A percentile compares a stretch with the other conserved stretches of the same genome.
These are phyloP conservation scores for Cercospora sp. DNA, from an alignment of 2,329 filamentous ascomycete genomes.

Conservation along the genomic window DNA sequence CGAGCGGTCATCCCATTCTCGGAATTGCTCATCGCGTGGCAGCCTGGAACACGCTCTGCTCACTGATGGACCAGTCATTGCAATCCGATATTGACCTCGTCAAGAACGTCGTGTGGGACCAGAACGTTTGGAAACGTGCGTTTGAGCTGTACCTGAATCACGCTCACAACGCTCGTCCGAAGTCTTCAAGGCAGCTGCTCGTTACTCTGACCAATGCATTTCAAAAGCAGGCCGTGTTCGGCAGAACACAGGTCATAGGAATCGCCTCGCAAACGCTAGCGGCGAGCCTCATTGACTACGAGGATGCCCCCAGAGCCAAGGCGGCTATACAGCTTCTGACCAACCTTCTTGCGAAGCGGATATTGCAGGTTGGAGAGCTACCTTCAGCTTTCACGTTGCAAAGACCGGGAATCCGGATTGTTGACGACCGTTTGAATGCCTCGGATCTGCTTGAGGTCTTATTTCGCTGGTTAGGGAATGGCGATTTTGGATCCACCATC, in stretches of 20 bases:
- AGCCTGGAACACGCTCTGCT: slow-evolving; percentile 51
- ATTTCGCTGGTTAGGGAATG: slow-evolving; percentile 39
- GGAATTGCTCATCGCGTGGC: slow-evolving; percentile 46
- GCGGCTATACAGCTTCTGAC: slow-evolving; percentile 27
- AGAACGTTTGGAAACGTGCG: slow-evolving; percentile 42
- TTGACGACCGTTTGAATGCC: neutral
- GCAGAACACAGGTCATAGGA: neutral
- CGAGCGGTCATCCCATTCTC: slow-evolving; percentile 25
- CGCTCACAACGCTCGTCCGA: slow-evolving; percentile 48
- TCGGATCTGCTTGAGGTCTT: slow-evolving; percentile 21
- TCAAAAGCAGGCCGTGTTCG: slow-evolving; percentile 25
- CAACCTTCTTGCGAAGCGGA: slow-evolving; percentile 24
- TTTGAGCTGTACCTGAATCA: slow-evolving; percentile 47
- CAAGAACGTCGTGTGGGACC: slow-evolving; percentile 38
- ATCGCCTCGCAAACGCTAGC: slow-evolving; percentile 4
- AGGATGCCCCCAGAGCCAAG: slow-evolving; percentile 23
- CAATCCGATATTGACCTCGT: slow-evolving; percentile 33
- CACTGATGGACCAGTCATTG: slow-evolving; percentile 45
- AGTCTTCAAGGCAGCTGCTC: slow-evolving; percentile 51
- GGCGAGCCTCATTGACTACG: slow-evolving; percentile 18
- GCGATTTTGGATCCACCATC: slow-evolving; percentile 39
- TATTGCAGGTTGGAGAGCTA: slow-evolving; percentile 18
- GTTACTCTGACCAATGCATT: slow-evolving; percentile 44
- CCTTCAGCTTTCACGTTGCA: slow-evolving; percentile 5
- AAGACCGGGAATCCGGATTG: neutral